Evolutionary conservation across 2,329 filamentous ascomycete genomes (phyloP).

Genomic region (Fusarium paranaense): DNA sequence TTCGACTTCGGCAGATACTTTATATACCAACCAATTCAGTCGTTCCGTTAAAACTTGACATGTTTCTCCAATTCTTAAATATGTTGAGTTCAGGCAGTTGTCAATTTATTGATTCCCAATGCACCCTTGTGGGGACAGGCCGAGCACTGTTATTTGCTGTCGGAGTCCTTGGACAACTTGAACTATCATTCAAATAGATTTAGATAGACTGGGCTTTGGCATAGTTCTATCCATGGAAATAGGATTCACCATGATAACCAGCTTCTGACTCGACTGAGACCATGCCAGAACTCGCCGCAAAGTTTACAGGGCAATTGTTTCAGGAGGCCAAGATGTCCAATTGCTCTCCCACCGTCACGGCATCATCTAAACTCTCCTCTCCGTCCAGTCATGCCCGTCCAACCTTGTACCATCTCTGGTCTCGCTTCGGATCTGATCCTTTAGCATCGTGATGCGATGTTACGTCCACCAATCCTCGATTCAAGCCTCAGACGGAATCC

Average conservation of each 20-base stretch:
- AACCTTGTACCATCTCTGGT: neutral
- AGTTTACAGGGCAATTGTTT: neutral
- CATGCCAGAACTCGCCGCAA: neutral
- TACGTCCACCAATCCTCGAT: neutral
- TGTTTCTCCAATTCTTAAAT: accelerated
- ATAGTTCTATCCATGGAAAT: neutral
- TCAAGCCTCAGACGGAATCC: neutral
- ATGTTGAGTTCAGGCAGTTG: neutral
- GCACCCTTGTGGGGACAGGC: neutral
- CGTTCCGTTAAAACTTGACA: neutral
- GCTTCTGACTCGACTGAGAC: neutral
- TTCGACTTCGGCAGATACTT: neutral
- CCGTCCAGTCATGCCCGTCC: too few species aligned
- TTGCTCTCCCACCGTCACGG: too few species aligned
- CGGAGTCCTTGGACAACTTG: neutral
- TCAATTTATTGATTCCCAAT: neutral
- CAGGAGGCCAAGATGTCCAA: neutral
- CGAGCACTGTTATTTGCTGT: neutral
- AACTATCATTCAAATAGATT: neutral
- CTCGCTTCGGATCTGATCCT: neutral
- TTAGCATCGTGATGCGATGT: neutral
- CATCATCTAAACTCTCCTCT: too few species aligned
- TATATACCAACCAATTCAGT: neutral
- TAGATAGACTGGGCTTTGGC: neutral
- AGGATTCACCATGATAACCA: neutral